phyloP scores from a whole-genome alignment of 208 protist species.

The Porcisia hertigi region DNA sequence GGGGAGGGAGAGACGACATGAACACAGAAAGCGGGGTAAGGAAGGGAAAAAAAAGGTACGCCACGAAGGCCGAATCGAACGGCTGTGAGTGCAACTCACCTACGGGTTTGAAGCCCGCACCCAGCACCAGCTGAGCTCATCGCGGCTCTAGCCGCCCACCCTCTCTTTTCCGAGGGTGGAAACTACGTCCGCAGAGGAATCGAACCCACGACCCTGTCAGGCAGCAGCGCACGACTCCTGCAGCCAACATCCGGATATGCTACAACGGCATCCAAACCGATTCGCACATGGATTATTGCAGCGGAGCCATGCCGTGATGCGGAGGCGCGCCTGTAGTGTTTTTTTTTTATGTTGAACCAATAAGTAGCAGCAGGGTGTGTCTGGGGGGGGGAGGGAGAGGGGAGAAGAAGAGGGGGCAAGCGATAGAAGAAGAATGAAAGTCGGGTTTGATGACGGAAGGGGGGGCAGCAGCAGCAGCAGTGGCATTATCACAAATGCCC shows the following conservation, averaged over 20 bases:
- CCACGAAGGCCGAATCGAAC: slow-evolving; percentile 94
- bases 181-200: slow-evolving; percentile 9
- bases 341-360: no score
- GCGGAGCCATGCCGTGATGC: neutral
- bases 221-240: neutral
- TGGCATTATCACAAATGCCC: no score
- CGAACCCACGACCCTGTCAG: slow-evolving; percentile 28
- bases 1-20: neutral
- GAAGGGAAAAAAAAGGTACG: slow-evolving; percentile 48
- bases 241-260: neutral
- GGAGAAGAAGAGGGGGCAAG: neutral
- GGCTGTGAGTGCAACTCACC: slow-evolving; percentile 92
- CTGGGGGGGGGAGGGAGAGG: neutral
- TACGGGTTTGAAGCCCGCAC: slow-evolving; percentile 93
- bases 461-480: neutral
- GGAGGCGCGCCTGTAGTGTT: neutral
- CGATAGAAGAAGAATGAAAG: neutral
- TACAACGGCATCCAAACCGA: neutral
- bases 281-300: neutral
- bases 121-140: slow-evolving; percentile 92
- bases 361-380: no score
- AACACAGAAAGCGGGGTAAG: neutral
- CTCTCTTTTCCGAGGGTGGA: neutral
- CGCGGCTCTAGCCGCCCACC: slow-evolving; percentile 52
- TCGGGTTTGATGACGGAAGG: neutral